phyloP scores from a whole-genome alignment of 1,139 yeast species.

The Candida sp. region DNA sequence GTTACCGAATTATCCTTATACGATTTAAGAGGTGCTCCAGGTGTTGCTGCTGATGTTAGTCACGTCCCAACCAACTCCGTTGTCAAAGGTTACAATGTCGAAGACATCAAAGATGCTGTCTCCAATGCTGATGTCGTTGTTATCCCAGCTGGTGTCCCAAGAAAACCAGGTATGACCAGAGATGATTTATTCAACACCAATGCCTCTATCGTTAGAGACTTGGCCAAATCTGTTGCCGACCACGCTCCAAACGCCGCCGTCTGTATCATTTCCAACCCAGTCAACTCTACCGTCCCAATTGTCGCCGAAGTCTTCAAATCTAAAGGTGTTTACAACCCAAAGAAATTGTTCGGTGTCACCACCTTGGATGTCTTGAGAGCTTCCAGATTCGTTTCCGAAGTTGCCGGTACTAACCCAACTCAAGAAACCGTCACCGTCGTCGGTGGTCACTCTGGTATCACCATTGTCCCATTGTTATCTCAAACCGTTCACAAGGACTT shows the following conservation, averaged over 20 bases:
- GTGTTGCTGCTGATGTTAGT: slow-evolving; percentile 89
- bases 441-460: slow-evolving; percentile 97
- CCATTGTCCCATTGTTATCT: slow-evolving; percentile 87
- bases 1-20: slow-evolving; percentile 69
- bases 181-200: slow-evolving; percentile 93
- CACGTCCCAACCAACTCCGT: slow-evolving; percentile 83
- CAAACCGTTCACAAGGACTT: slow-evolving; percentile 51
- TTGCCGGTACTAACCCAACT: slow-evolving; percentile 53
- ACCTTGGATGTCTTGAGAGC: slow-evolving; percentile 90
- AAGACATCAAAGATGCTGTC: slow-evolving; percentile 57
- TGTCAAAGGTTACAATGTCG: slow-evolving; percentile 70
- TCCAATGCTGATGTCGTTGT: slow-evolving; percentile 73
- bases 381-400: slow-evolving; percentile 69
- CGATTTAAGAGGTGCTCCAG: slow-evolving; percentile 89
- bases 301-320: slow-evolving; percentile 83
- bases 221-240: slow-evolving; percentile 77
- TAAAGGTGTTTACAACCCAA: slow-evolving; percentile 72
- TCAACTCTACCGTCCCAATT: slow-evolving; percentile 93
- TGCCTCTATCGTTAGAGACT: slow-evolving; percentile 83
- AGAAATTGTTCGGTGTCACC: slow-evolving; percentile 87
- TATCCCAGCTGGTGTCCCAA: slow-evolving; percentile 96
- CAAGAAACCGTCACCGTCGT: slow-evolving; percentile 75
- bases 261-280: slow-evolving; percentile 88
- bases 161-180: slow-evolving; percentile 99
- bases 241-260: slow-evolving; percentile 73